These are phyloP conservation scores for Acarospora socialis DNA, from an alignment of 2,329 filamentous ascomycete genomes.

Conservation along the genomic window DNA sequence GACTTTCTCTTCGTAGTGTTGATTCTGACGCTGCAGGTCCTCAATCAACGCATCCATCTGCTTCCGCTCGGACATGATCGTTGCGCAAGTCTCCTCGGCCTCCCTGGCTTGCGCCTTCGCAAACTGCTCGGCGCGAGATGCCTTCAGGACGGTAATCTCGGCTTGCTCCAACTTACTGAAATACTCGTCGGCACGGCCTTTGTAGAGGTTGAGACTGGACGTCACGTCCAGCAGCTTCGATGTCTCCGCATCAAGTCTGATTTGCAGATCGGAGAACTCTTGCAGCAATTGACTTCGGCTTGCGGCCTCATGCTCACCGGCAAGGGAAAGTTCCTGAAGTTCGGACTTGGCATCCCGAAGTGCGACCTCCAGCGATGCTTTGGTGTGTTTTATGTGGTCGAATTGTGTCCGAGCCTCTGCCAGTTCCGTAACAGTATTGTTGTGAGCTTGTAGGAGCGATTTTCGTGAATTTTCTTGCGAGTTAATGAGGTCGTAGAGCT, in stretches of 20 bases:
- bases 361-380: slow-evolving; percentile 68
- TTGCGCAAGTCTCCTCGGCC: slow-evolving; percentile 78
- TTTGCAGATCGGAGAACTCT: slow-evolving; percentile 87
- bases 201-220: slow-evolving; percentile 77
- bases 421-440: slow-evolving; percentile 70
- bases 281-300: slow-evolving; percentile 78
- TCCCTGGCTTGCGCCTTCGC: slow-evolving; percentile 80
- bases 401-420: slow-evolving; percentile 75
- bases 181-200: slow-evolving; percentile 84
- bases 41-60: slow-evolving; percentile 79
- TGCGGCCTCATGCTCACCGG: slow-evolving; percentile 74
- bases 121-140: slow-evolving; percentile 81
- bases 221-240: slow-evolving; percentile 74
- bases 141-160: slow-evolving; percentile 88
- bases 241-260: slow-evolving; percentile 75
- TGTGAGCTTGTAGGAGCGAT: slow-evolving; percentile 69
- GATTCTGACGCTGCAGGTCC: slow-evolving; percentile 77
- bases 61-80: slow-evolving; percentile 82
- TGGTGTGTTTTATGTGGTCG: slow-evolving; percentile 72
- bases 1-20: slow-evolving; percentile 77
- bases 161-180: slow-evolving; percentile 95
- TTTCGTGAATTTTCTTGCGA: slow-evolving; percentile 82
- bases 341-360: slow-evolving; percentile 73
- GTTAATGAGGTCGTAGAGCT: slow-evolving; percentile 82
- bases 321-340: slow-evolving; percentile 61